Conservation (phyloP, 495 filamentous ascomycete species). For the Sporormia fimetaria region DNA sequence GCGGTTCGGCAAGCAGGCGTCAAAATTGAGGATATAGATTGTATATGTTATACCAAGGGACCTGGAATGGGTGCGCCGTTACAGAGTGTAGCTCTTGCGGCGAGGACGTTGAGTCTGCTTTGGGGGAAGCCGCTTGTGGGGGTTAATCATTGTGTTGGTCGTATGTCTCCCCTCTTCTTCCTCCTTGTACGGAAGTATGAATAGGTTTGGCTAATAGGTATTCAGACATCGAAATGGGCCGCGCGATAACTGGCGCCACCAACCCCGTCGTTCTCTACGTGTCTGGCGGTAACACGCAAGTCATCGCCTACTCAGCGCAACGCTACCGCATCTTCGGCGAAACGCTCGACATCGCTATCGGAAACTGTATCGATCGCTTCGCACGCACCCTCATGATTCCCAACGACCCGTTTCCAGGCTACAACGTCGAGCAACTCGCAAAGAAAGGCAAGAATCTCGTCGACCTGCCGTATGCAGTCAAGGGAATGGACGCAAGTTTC, state of each 20-base stretch:
- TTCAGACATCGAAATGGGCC: slow-evolving; percentile 91
- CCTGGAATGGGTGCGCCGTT: slow-evolving; percentile 95
- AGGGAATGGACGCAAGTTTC: slow-evolving; percentile 97
- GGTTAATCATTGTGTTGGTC: slow-evolving; percentile 95
- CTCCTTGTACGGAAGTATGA: neutral
- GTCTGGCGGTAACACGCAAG: slow-evolving; percentile 92
- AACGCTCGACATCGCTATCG: slow-evolving; percentile 92
- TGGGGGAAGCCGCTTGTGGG: slow-evolving; percentile 83
- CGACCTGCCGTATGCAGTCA: slow-evolving; percentile 90
- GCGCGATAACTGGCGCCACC: slow-evolving; percentile 78
- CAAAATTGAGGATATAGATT: slow-evolving; percentile 56
- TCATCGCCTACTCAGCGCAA: slow-evolving; percentile 89
- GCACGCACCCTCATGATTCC: slow-evolving; percentile 79
- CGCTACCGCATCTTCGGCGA: slow-evolving; percentile 97
- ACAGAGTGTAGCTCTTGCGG: slow-evolving; percentile 76
- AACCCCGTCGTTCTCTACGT: slow-evolving; percentile 96
- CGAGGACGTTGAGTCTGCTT: slow-evolving; percentile 67
- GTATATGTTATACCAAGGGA: slow-evolving; percentile 90
- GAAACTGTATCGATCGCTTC: slow-evolving; percentile 94
- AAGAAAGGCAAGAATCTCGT: slow-evolving; percentile 62
- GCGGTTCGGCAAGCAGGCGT: slow-evolving; percentile 61
- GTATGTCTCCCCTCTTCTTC: slow-evolving; percentile 36
- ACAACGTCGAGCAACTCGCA: slow-evolving; percentile 95
- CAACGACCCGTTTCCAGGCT: slow-evolving; percentile 93
- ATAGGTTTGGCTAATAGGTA: neutral